These are phyloP conservation scores for Hortiboletus campestris DNA, from an alignment of 768 basidiomycete species.

Conservation along the genomic window DNA sequence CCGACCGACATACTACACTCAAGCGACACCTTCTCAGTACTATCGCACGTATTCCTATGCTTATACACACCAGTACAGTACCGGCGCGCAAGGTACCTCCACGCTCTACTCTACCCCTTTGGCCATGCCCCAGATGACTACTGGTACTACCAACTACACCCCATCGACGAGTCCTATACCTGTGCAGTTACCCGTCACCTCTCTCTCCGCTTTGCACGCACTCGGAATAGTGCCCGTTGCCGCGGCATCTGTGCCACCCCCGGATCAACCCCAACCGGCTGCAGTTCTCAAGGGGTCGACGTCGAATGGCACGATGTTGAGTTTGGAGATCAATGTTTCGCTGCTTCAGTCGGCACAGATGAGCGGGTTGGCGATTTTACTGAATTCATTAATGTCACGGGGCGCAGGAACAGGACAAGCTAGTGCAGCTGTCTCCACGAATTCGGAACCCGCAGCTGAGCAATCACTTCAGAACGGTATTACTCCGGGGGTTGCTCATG, in stretches of 20 bases:
- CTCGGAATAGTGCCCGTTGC: conserved; percentile 75
- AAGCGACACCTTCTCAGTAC: conserved; percentile 48
- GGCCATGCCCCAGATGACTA: conserved; percentile 36
- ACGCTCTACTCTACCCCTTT: conserved; percentile 30
- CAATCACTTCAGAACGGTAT: conserved; percentile 18
- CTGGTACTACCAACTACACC: conserved; percentile 30
- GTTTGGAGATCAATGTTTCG: conserved; percentile 76
- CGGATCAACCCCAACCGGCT: conserved; percentile 64
- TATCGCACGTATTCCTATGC: conserved; percentile 66
- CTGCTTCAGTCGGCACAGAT: conserved; percentile 72
- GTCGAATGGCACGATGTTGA: conserved; percentile 68
- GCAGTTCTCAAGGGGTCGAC: conserved; percentile 74
- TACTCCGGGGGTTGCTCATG: conserved; percentile 5
- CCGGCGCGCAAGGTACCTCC: conserved; percentile 23
- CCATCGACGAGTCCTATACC: conserved; percentile 43
- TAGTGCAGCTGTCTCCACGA: conserved; percentile 5
- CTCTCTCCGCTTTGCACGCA: conserved; percentile 56
- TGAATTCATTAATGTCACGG: conserved; percentile 69
- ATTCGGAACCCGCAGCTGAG: conserved; percentile 5
- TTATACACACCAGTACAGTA: conserved; percentile 57
- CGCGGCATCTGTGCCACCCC: conserved; percentile 46
- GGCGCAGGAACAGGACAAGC: conserved; percentile 26
- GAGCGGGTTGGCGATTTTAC: conserved; percentile 67
- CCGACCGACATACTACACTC: conserved; percentile 39
- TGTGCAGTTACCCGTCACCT: conserved; percentile 66